Conservation (phyloP, 1,139 yeast species). For the Geotrichum citri-aurantii region DNA sequence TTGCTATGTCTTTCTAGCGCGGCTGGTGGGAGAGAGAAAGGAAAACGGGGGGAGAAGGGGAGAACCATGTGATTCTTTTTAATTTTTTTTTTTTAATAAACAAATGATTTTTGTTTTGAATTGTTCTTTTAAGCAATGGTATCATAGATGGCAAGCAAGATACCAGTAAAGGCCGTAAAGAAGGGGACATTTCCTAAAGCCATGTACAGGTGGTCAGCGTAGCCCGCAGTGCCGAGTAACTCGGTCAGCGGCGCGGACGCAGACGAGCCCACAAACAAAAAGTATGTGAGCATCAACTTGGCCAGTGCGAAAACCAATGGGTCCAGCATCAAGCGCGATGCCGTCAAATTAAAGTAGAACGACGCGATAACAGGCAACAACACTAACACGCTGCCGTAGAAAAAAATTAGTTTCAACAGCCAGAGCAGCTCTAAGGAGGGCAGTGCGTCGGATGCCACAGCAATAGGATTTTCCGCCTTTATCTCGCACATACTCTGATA, state of each 20-base stretch:
- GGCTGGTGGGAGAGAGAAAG: no score
- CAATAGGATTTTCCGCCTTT: neutral
- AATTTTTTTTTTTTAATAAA: no score
- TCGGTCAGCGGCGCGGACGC: neutral
- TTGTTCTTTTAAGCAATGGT: neutral
- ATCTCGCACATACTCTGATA: neutral
- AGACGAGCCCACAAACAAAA: neutral
- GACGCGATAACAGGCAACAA: neutral
- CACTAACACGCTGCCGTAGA: neutral
- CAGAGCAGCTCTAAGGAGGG: neutral
- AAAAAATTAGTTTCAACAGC: neutral
- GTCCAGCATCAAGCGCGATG: neutral
- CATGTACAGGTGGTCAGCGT: neutral
- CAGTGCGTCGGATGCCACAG: neutral
- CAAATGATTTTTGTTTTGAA: no score
- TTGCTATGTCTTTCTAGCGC: no score
- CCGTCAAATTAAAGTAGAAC: slow-evolving; percentile 3
- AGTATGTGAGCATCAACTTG: neutral
- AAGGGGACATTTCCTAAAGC: slow-evolving; percentile 3
- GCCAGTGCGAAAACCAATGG: neutral
- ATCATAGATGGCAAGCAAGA: slow-evolving; percentile 1
- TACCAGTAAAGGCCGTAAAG: slow-evolving; percentile 1
- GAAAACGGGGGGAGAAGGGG: no score
- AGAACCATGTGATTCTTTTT: no score
- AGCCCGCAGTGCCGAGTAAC: neutral